Base-by-base conservation (phyloP, 768 basidiomycete genomes). In the Phylloporus arenicola region DNA sequence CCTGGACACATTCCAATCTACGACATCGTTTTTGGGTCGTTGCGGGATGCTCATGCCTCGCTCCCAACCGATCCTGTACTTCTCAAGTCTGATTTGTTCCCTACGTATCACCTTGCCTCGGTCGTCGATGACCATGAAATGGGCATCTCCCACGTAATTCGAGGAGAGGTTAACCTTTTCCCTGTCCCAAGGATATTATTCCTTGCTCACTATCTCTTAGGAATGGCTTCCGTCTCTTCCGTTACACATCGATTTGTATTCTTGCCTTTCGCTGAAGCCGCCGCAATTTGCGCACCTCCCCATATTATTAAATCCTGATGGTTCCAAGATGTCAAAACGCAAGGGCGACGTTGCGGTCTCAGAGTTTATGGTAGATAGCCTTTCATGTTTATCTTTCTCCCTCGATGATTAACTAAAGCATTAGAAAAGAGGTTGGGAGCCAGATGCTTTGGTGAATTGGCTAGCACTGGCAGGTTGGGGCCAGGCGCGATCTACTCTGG, bases 171-270 rank as follows among this genome's bases (percentile, higher is more conserved):
- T 50, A 25, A 75, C 56, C 17, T 39, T 25, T 29, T 31, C 19
- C 7, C 4, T 20, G 6, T n/a, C 13, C 38, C 22, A 30, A 24
- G 9, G 5, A 38, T 22, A 38, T n/a, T 1, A 33, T 11, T 25
- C 9, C 27, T 43, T 45, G 57, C 19, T 43, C 19, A 0, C 17
- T 7, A 19, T 43, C 16, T 10, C 58, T 38, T 35, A 97, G 88
- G 96, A 98, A 79, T 99, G 96, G 96, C 75, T 97, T 11, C 84
- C 92, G 3, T 97, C 94, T 1, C 78, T 94, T 17, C 89, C 92
- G 1, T 77, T 96, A 17, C 96, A 99, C 65, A 77, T 95, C 5
- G 88, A 92, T 55, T 72, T 98, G 20, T 98, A 98, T 61, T 78
- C 86, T 2, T 82, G 83, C 6, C 78, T 99, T 19, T 77, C 76